Evolutionary conservation across 371 early-diverging fungal genomes (phyloP).

Genomic region (Gilbertella persicaria): DNA sequence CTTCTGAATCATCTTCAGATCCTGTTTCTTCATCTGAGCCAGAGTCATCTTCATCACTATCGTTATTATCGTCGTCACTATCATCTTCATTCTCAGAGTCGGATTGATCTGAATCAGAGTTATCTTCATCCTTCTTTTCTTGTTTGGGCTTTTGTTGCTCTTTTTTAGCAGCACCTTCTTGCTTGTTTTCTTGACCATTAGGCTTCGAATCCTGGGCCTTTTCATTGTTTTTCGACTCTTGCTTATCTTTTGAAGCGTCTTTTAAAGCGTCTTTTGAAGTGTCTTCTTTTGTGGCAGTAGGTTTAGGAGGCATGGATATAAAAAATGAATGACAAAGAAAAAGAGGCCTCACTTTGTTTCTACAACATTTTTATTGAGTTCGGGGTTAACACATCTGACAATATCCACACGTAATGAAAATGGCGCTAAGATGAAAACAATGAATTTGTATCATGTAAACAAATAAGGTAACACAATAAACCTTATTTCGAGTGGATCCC

Average conservation of each 20-base stretch:
- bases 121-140: not conserved
- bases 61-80: not conserved
- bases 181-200: not conserved
- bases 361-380: not conserved
- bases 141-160: not conserved
- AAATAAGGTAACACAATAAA: not conserved
- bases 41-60: not conserved
- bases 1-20: constrained; percentile 18
- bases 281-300: not conserved
- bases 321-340: not conserved
- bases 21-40: constrained; percentile 11
- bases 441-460: not conserved
- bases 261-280: not conserved
- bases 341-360: not conserved
- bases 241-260: constrained; percentile 1
- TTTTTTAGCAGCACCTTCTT: not conserved
- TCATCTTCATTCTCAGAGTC: constrained; percentile 4
- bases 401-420: not conserved
- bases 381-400: too few relatives aligned
- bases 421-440: not conserved
- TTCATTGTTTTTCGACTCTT: constrained; percentile 1
- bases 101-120: not conserved
- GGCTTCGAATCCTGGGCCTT: not conserved
- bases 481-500: not conserved
- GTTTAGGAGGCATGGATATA: not conserved